Conservation (phyloP, 345 rosid genomes). For the Salix exigua region DNA sequence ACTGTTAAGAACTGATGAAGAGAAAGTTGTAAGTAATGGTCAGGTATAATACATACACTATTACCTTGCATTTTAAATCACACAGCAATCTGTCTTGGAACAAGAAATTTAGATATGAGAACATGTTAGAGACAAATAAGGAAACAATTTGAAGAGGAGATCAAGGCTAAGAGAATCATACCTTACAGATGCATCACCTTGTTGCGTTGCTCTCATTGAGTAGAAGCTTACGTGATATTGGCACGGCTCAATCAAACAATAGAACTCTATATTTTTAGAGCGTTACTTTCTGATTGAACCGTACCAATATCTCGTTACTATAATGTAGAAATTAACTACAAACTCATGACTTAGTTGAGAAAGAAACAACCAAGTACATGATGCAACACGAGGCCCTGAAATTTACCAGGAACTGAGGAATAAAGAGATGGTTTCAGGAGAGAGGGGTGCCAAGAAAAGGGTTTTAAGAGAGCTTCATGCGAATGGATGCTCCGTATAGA, state of each 20-base stretch:
- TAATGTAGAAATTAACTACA: neutral
- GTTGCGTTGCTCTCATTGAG: too few relatives aligned
- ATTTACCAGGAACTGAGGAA: neutral
- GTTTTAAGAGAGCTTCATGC: neutral
- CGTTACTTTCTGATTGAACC: constrained; percentile 67
- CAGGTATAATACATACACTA: neutral
- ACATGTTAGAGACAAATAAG: neutral
- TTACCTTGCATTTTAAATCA: neutral
- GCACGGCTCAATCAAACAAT: constrained; percentile 97
- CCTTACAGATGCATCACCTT: neutral
- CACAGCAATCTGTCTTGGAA: neutral
- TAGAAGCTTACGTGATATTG: constrained; percentile 63
- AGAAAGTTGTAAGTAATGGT: neutral
- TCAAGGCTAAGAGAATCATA: neutral
- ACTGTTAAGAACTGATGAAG: neutral
- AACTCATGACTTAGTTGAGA: neutral
- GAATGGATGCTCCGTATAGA: neutral
- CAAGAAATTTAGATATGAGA: neutral
- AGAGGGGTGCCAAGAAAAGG: neutral
- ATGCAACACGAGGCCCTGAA: neutral
- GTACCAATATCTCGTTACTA: constrained; percentile 69
- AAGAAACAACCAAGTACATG: neutral
- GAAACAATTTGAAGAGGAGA: neutral
- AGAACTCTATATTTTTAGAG: constrained; percentile 34
- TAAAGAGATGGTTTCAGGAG: neutral